Percentiles rank a stretch among this genome's conserved stretches.
These are phyloP conservation scores for Fraxinus platypoda DNA, from an alignment of 305 asterid species.

Conservation along the genomic window DNA sequence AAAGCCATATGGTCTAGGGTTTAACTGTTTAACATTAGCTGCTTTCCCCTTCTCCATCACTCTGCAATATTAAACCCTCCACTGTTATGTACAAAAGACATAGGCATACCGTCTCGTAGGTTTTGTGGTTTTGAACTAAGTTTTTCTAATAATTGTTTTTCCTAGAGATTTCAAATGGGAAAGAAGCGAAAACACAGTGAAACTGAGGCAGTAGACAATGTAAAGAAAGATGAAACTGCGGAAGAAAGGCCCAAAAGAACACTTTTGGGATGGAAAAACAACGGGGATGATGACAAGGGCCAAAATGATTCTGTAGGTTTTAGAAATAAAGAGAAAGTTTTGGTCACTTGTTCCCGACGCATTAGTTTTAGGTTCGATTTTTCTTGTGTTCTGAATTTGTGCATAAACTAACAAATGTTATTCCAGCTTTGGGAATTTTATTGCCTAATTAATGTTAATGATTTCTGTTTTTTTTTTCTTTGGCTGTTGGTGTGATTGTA, in stretches of 20 bases:
- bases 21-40: no score
- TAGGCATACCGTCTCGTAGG: neutral
- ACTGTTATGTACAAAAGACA: constrained; percentile 1
- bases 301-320: constrained; percentile 28
- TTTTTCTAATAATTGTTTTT: neutral
- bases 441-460: neutral
- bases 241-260: constrained; percentile 79
- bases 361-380: constrained; percentile 65
- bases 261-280: constrained; percentile 69
- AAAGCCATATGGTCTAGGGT: neutral
- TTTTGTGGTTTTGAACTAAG: neutral
- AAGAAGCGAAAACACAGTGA: constrained; percentile 78
- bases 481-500: neutral
- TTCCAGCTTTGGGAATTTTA: neutral
- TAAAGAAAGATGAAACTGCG: constrained; percentile 51
- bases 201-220: constrained; percentile 33
- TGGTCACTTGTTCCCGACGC: constrained; percentile 89
- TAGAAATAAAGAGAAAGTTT: constrained; percentile 79
- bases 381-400: neutral
- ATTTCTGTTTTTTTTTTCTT: neutral
- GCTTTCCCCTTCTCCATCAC: neutral
- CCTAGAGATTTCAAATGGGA: constrained; percentile 46
- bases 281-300: constrained; percentile 25
- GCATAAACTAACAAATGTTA: neutral
- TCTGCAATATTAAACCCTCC: constrained; percentile 18